These are phyloP conservation scores for Cyclotella choctawhatcheeana DNA, from an alignment of 108 stramenopile species.

Conservation along the genomic window DNA sequence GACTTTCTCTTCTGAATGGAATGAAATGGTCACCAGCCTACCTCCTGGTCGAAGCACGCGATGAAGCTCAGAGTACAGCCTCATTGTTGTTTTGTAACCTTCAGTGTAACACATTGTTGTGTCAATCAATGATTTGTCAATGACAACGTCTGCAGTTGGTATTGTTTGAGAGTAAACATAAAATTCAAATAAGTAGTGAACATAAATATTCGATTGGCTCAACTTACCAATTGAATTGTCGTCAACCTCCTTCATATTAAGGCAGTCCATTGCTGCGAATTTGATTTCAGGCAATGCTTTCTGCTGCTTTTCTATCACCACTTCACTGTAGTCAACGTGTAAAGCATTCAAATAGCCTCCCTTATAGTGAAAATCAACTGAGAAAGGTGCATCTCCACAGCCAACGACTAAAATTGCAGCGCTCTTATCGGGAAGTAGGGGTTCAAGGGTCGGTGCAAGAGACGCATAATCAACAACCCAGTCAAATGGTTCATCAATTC, in stretches of 20 bases:
- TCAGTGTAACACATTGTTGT: slow-evolving; percentile 42
- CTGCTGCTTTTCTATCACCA: slow-evolving; percentile 49
- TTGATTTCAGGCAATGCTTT: slow-evolving; percentile 21
- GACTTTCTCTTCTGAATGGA: slow-evolving; percentile 27
- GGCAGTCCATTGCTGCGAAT: slow-evolving; percentile 19
- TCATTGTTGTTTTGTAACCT: slow-evolving; percentile 26
- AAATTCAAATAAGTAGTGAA: too few species aligned
- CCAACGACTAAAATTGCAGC: slow-evolving; percentile 35
- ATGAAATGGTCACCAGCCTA: slow-evolving; percentile 29
- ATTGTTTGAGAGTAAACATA: too few species aligned
- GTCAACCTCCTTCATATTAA: slow-evolving; percentile 25
- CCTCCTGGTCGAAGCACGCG: slow-evolving; percentile 60
- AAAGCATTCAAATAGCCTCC: slow-evolving; percentile 45
- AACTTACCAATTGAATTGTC: slow-evolving; percentile 20
- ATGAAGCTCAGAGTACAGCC: slow-evolving; percentile 49
- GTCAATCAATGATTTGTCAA: slow-evolving; percentile 39
- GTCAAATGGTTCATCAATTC: slow-evolving; percentile 27
- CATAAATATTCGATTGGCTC: too few species aligned
- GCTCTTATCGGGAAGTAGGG: slow-evolving; percentile 12
- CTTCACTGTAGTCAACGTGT: slow-evolving; percentile 60
- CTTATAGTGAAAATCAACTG: slow-evolving; percentile 20
- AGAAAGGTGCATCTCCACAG: slow-evolving; percentile 51
- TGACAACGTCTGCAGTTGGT: slow-evolving; percentile 20
- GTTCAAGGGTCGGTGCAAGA: slow-evolving; percentile 8
- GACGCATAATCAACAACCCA: slow-evolving; percentile 25